Evolutionary conservation across 1,284 basidiomycete species (phyloP).

Genomic region (Somion occarium): DNA sequence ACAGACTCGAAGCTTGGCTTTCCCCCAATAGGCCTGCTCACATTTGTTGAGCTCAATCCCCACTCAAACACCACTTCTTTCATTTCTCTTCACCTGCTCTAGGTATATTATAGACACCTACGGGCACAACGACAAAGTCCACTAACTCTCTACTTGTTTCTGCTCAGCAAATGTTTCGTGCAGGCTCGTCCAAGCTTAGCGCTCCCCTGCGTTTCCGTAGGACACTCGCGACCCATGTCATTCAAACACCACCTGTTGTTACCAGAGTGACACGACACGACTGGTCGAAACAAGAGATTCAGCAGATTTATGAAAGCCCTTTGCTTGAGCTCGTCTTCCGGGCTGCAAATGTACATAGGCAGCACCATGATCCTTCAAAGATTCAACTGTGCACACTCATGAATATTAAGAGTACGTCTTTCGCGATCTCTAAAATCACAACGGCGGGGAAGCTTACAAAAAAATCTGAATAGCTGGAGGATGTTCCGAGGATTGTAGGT

Average conservation of each 20-base stretch:
- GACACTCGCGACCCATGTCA: slow-evolving; percentile 59
- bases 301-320: slow-evolving; percentile 74
- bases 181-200: slow-evolving; percentile 14
- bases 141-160: slow-evolving; percentile 3
- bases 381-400: slow-evolving; percentile 97
- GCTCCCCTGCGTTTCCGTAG: slow-evolving; percentile 31
- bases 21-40: slow-evolving; percentile 6
- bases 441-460: neutral
- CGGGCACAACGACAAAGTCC: neutral
- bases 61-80: slow-evolving; percentile 23
- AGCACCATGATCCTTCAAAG: slow-evolving; percentile 84
- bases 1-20: neutral
- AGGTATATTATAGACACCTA: neutral
- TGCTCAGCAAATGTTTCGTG: slow-evolving; percentile 25
- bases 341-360: slow-evolving; percentile 80
- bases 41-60: slow-evolving; percentile 9
- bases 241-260: slow-evolving; percentile 22
- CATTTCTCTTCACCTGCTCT: neutral
- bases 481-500: slow-evolving; percentile 92
- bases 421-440: slow-evolving; percentile 1
- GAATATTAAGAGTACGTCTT: slow-evolving; percentile 94
- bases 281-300: slow-evolving; percentile 71
- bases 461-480: slow-evolving; percentile 65
- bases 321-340: slow-evolving; percentile 85
- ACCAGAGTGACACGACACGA: slow-evolving; percentile 39